A percentile compares a stretch with the other conserved stretches of the same genome.
Conservation (phyloP, 2,329 filamentous ascomycete genomes). For the Rhytidhysteron rufulum region DNA sequence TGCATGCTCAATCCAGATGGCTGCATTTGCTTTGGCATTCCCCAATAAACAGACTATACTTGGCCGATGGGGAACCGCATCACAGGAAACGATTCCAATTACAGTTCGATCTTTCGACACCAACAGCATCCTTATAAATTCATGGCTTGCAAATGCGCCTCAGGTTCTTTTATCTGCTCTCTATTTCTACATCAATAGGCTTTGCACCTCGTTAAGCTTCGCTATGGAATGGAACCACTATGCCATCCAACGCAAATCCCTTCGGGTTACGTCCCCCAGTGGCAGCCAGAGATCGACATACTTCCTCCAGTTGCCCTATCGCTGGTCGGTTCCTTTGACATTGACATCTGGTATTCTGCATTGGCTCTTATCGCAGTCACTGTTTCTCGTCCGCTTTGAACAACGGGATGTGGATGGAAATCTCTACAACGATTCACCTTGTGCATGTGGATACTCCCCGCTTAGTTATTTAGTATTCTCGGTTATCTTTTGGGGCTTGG, state of each 20-base stretch:
- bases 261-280: slow-evolving; percentile 34
- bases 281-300: slow-evolving; percentile 36
- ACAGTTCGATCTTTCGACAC: not conserved
- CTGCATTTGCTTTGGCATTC: no score
- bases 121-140: slow-evolving; percentile 1
- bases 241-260: slow-evolving; percentile 20
- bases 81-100: not conserved
- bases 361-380: slow-evolving; percentile 40
- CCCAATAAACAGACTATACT: no score
- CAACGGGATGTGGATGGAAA: not conserved
- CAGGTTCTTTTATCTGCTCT: slow-evolving; percentile 45
- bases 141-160: slow-evolving; percentile 42
- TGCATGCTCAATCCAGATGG: no score
- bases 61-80: not conserved
- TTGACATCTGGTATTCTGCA: slow-evolving; percentile 29
- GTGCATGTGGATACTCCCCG: not conserved
- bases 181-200: slow-evolving; percentile 43
- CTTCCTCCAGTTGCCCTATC: slow-evolving; percentile 36
- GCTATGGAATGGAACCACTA: slow-evolving; percentile 45
- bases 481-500: not conserved
- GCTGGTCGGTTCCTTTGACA: slow-evolving; percentile 34
- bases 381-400: slow-evolving; percentile 31
- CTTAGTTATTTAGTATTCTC: not conserved
- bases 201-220: slow-evolving; percentile 44
- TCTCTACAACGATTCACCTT: not conserved